Percentiles rank a stretch among this genome's conserved stretches.
phyloP scores from a whole-genome alignment of 768 basidiomycete species.

The Hydnum rufescens region DNA sequence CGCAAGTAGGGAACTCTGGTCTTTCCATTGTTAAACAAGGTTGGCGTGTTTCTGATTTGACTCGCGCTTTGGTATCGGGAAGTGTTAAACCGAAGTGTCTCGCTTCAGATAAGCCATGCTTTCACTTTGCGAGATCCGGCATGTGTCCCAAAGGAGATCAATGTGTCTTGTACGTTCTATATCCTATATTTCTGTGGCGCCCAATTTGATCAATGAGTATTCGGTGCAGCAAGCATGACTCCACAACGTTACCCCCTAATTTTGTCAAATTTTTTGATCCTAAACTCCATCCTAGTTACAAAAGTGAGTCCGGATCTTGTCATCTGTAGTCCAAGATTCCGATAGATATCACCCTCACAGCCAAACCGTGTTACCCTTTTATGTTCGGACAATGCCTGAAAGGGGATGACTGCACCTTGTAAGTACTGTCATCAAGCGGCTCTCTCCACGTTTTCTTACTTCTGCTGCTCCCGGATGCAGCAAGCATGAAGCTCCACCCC shows the following conservation, averaged over 20 bases:
- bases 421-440: no score
- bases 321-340: neutral
- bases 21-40: no score
- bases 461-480: neutral
- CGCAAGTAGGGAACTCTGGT: no score
- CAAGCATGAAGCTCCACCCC: neutral
- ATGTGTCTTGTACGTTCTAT: neutral
- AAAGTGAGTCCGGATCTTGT: neutral
- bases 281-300: neutral
- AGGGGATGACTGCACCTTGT: slow-evolving; percentile 1
- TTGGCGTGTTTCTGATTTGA: no score
- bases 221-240: neutral
- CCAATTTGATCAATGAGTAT: neutral
- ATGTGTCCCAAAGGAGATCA: neutral
- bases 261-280: neutral
- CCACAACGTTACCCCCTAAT: neutral
- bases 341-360: neutral
- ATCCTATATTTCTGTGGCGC: neutral
- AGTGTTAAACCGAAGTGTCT: no score
- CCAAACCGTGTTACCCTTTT: neutral
- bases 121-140: neutral
- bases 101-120: neutral
- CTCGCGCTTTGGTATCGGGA: no score
- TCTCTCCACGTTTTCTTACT: neutral
- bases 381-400: neutral